Conservation (phyloP, 2,329 filamentous ascomycete genomes). For the Arthrobotrys sphaeroides region DNA sequence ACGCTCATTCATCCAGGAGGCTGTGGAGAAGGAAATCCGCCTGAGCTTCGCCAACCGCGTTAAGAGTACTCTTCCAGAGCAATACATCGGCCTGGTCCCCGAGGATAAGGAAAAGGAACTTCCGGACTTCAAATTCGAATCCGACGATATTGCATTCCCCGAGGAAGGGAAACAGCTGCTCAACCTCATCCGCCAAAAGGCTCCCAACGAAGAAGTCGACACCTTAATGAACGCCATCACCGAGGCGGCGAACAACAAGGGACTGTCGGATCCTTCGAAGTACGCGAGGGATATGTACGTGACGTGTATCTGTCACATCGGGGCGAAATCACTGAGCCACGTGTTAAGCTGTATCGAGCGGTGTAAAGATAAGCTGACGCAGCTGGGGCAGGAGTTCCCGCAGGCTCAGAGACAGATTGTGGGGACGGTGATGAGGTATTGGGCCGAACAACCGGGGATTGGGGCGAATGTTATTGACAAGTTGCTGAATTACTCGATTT, state of each 20-base stretch:
- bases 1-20: constrained; percentile 91
- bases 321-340: constrained; percentile 94
- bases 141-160: constrained; percentile 83
- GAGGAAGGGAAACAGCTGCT: constrained; percentile 85
- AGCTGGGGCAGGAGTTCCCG: constrained; percentile 78
- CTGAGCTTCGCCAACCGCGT: constrained; percentile 96
- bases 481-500: constrained; percentile 93
- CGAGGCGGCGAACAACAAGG: constrained; percentile 58
- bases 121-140: constrained; percentile 91
- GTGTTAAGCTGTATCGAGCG: constrained; percentile 95
- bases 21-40: constrained; percentile 94
- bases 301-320: constrained; percentile 90
- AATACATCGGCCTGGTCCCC: constrained; percentile 81
- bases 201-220: constrained; percentile 85
- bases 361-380: constrained; percentile 85
- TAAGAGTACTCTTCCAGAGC: constrained; percentile 86
- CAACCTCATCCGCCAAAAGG: constrained; percentile 81
- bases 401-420: constrained; percentile 87
- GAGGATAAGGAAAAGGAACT: constrained; percentile 92
- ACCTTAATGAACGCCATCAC: constrained; percentile 77
- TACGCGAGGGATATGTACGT: constrained; percentile 93
- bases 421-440: constrained; percentile 88
- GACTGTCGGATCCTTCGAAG: constrained; percentile 77
- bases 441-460: constrained; percentile 89
- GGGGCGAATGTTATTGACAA: constrained; percentile 95